Evolutionary conservation across 345 rosid genomes (phyloP), one percentile per base, ranked within the genome.

Genomic region (Excoecaria agallocha): DNA sequence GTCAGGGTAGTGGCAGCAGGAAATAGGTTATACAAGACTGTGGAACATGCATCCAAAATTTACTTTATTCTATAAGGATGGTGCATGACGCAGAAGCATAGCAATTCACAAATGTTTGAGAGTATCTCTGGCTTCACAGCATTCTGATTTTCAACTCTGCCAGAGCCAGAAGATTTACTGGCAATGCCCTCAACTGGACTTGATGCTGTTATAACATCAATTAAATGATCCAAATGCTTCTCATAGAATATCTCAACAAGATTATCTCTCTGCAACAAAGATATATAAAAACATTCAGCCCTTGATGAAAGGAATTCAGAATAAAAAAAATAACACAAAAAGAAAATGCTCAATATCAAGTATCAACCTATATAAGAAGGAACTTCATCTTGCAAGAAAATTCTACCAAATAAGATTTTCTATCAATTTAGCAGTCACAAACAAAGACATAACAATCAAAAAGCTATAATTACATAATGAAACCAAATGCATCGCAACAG

Each of bases 41-140:
- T 20, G 45, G n/a, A 70, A 75, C 35, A 57, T 59, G 76, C 3
- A 76, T 69, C 76, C 58, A 54, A 65, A 30, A 13, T 64, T 86
- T 91, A 96, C 98, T 91, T 96, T 80, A 91, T 93, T 84, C 97
- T 86, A 71, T 88, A 87, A 70, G 97, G 93, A 85, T 93, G 98
- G 88, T 96, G 98, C 77, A 89, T 57, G 69, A 91, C 93, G 72
- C 99, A 93, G 79, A 93, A 96, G 85, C 99, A 96, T 38, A 96
- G 83, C 84, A 96, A 76, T 75, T 96, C 99, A 82, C 99, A 93
- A 77, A 93, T 89, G 87, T 83, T 93, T 70, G 87, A 85, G 24
- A 93, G 90, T 84, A 93, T 90, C 84, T 91, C 98, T 70, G 99
- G 96, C 85, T 89, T 93, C 69, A 82, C 83, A 55, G 76, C 60